Conservation (phyloP, 2,329 filamentous ascomycete genomes). For the Epicoccum sorghinum region DNA sequence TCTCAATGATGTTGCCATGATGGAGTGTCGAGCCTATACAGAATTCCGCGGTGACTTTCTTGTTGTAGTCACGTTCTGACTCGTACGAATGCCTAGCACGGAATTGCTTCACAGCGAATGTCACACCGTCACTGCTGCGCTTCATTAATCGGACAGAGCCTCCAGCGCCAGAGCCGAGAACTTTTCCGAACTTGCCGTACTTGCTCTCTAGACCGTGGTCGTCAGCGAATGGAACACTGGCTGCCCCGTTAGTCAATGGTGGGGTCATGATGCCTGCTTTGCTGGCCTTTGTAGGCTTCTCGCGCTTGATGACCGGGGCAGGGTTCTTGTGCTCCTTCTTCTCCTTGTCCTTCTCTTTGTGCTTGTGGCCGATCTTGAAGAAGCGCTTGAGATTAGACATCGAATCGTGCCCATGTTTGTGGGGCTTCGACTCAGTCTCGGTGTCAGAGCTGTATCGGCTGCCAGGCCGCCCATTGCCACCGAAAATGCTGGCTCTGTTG, state of each 20-base stretch:
- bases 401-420: slow-evolving; percentile 67
- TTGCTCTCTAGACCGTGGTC: slow-evolving; percentile 89
- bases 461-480: slow-evolving; percentile 57
- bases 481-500: slow-evolving; percentile 62
- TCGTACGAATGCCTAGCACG: slow-evolving; percentile 90
- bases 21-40: slow-evolving; percentile 96
- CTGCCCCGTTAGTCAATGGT: slow-evolving; percentile 38
- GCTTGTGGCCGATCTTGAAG: slow-evolving; percentile 75
- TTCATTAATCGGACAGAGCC: slow-evolving; percentile 95
- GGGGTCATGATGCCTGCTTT: slow-evolving; percentile 48
- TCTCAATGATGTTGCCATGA: slow-evolving; percentile 98
- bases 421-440: slow-evolving; percentile 43
- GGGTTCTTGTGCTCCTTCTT: slow-evolving; percentile 67
- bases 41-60: slow-evolving; percentile 97
- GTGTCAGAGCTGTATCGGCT: slow-evolving; percentile 51
- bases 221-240: slow-evolving; percentile 81
- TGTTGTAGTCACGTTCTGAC: slow-evolving; percentile 92
- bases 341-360: slow-evolving; percentile 57
- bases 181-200: slow-evolving; percentile 94
- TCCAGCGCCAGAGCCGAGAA: slow-evolving; percentile 90
- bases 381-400: slow-evolving; percentile 98
- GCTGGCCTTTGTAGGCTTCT: slow-evolving; percentile 56
- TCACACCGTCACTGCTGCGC: slow-evolving; percentile 86
- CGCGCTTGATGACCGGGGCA: slow-evolving; percentile 61
- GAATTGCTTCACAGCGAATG: slow-evolving; percentile 98